Base-by-base conservation (phyloP, 2,329 filamentous ascomycete genomes). In the Rosellinia necatrix region DNA sequence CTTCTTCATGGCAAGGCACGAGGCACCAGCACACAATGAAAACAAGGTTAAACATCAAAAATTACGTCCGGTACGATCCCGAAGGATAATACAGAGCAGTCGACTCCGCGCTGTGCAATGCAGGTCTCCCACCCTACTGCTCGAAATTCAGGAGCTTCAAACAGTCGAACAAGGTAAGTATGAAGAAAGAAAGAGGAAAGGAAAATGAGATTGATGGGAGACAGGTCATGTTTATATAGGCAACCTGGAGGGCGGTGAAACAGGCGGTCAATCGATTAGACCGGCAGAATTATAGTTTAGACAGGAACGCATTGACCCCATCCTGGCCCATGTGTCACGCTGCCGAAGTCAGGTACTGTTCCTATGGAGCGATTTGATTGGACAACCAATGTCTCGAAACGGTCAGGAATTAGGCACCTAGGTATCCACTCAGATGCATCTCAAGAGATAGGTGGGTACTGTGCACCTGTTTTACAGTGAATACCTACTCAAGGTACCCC, bases 91-190 rank as follows among this genome's bases (percentile, higher is more conserved):
- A 72, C 74, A 78, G 73, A 66, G 66, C 70, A 70, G 71, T 72
- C 69, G 71, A 76, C 76, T 72, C 77, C 77, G 73, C 77, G 76
- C 68, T 77, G 78, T 81, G 77, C 77, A 77, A 79, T 81, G 77
- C 76, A 80, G 77, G 76, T 72, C 72, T 72, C 70, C 75, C 72
- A 66, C 66, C 67, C 75, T 78, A 72, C 70, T 66, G 62, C 56
- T 65, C 65, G 67, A 71, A 61, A 67, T 75, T 76, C 74, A 62
- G 80, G 78, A 80, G 70, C 77, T 68, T 69, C 69, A 66, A 62
- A 62, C 58, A 66, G 68, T 72, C 70, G 69, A 72, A 73, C 71
- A 80, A 80, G 76, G 76, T 79, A 80, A 79, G 78, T 79, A 79
- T 80, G 73, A 76, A 73, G 71, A 75, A 70, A 63, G 71, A 74